Base-by-base conservation (phyloP, 768 basidiomycete species). In the Strobilomyces echinocephalus region DNA sequence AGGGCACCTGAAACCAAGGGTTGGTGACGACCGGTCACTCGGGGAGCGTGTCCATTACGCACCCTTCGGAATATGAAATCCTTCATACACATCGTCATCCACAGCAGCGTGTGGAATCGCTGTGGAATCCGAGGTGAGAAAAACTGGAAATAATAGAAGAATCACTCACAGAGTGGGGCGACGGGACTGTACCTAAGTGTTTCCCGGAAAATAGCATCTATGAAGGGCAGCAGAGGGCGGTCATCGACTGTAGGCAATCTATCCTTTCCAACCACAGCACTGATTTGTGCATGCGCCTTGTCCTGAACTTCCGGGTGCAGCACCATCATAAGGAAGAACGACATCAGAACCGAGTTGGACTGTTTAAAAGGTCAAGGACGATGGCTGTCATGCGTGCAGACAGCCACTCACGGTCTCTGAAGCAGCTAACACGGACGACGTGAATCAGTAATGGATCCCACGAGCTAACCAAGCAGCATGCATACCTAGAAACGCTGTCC, bases 1-100 rank as follows among this genome's bases (percentile, higher is more conserved):
- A 65, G 58, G 1, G 67, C 52, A 26, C 56, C 59, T 63, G 45
- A 12, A 38, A 12, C 0, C 26, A 7, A 3, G 28, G 16, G 10
- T 51, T 12, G 50, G 12, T 21, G 31, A 9, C 8, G 10, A 1
- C 26, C n/a, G 14, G n/a, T 48, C 9, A 11, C 12, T 24, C 26
- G 6, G 24, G 30, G 12, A 20, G 14, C 21, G 11, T 9, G 36
- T n/a, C 12, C 8, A 43, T 41, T 15, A 26, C 24, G 8, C 26
- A 43, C 41, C 41, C 26, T 43, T 43, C 6, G 41, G 41, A 15
- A 43, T 26, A 15, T 28, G 24, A 24, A 43, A 43, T 28, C 41
- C 41, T 26, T 26, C 24, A 43, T 43, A 43, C n/a, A 43, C 24
- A 16, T 43, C 41, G 24, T 43, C 41, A n/a, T 43, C 26, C 7